These are phyloP conservation scores for Zygosaccharomyces lentus DNA, from an alignment of 805 yeast genomes.

Conservation along the genomic window DNA sequence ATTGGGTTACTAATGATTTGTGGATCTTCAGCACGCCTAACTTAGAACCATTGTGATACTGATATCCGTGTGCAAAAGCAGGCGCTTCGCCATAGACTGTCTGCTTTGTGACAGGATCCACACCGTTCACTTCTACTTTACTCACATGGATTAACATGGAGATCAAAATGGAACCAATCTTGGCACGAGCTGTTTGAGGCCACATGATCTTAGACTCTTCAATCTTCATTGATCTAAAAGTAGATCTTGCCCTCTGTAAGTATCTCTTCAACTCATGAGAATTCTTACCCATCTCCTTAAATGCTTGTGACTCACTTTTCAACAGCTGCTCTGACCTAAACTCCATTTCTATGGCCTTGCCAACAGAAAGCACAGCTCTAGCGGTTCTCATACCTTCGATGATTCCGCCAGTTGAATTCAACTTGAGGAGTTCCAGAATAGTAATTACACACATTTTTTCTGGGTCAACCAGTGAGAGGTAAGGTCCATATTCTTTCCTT, in stretches of 20 bases:
- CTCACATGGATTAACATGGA: slow-evolving; percentile 78
- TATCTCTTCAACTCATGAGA: slow-evolving; percentile 41
- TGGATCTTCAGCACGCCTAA: slow-evolving; percentile 81
- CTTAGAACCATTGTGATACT: slow-evolving; percentile 70
- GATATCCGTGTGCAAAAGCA: slow-evolving; percentile 86
- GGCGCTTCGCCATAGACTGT: slow-evolving; percentile 72
- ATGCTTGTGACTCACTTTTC: slow-evolving; percentile 50
- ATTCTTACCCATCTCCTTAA: slow-evolving; percentile 50
- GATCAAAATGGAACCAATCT: slow-evolving; percentile 75
- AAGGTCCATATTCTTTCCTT: slow-evolving; percentile 69
- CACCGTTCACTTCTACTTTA: slow-evolving; percentile 70
- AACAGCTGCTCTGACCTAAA: slow-evolving; percentile 66
- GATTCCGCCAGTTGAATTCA: slow-evolving; percentile 70
- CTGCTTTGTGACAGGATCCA: slow-evolving; percentile 73
- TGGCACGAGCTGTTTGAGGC: slow-evolving; percentile 57
- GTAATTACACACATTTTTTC: slow-evolving; percentile 81
- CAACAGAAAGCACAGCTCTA: slow-evolving; percentile 73
- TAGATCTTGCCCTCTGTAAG: slow-evolving; percentile 37
- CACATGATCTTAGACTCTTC: slow-evolving; percentile 43
- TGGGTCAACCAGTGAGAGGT: slow-evolving; percentile 63
- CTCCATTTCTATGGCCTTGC: slow-evolving; percentile 80
- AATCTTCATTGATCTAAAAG: slow-evolving; percentile 37
- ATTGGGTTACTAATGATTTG: slow-evolving; percentile 55
- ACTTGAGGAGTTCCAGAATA: slow-evolving; percentile 71
- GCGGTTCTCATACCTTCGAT: slow-evolving; percentile 82